Conservation (phyloP, 345 rosid species). For the Zanthoxylum bungeanum region DNA sequence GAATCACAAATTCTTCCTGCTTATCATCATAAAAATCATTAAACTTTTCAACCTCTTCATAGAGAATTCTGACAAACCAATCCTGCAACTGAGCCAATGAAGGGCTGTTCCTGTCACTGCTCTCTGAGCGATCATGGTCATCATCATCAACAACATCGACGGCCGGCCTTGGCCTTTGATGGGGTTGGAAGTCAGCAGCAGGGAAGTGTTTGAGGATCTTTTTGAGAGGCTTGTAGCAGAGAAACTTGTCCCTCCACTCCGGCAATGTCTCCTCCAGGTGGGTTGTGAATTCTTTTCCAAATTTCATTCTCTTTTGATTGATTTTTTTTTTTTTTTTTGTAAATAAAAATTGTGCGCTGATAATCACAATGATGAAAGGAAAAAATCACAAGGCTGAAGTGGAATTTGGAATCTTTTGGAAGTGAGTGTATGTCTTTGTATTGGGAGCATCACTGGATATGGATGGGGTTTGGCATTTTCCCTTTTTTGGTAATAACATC, state of each 20-base stretch:
- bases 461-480: neutral
- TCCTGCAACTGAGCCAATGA: constrained; percentile 43
- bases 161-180: neutral
- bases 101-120: constrained; percentile 8
- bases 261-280: constrained; percentile 91
- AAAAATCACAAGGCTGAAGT: neutral
- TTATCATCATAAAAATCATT: constrained; percentile 88
- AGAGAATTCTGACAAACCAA: constrained; percentile 72
- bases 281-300: constrained; percentile 85
- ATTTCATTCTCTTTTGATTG: constrained; percentile 52
- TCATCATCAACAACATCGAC: neutral
- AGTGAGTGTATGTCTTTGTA: neutral
- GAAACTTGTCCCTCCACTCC: constrained; percentile 96
- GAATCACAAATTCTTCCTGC: constrained; percentile 86
- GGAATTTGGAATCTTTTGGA: constrained; percentile 25
- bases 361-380: neutral
- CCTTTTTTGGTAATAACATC: too few relatives aligned
- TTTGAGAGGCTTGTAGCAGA: constrained; percentile 86
- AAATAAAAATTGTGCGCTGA: neutral
- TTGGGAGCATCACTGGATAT: neutral
- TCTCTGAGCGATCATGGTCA: constrained; percentile 10
- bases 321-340: neutral
- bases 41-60: constrained; percentile 89
- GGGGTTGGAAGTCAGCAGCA: constrained; percentile 10
- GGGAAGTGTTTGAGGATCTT: constrained; percentile 61